phyloP scores from a whole-genome alignment of 345 rosid genomes.

The Syzygium aqueum region DNA sequence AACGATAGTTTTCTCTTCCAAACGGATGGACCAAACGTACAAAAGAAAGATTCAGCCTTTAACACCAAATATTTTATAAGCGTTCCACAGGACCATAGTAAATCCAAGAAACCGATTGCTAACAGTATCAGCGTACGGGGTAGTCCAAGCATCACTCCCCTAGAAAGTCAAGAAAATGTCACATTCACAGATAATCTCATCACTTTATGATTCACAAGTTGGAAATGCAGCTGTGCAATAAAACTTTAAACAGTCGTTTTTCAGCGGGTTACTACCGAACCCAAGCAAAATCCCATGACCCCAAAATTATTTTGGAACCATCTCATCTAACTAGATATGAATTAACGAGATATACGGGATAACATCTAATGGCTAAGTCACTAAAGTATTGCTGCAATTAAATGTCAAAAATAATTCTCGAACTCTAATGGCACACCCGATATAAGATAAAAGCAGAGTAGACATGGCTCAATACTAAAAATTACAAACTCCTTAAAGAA shows the following conservation, averaged over 20 bases:
- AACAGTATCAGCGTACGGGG: background rate
- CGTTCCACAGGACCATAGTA: background rate
- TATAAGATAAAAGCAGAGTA: background rate
- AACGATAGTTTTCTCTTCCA: no score
- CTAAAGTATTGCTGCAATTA: background rate
- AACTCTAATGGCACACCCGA: background rate
- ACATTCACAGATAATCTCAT: background rate
- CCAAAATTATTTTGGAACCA: background rate
- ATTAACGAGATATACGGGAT: background rate
- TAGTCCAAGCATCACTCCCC: background rate
- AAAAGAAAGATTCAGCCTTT: no score
- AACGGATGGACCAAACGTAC: no score
- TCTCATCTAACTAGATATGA: background rate
- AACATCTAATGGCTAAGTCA: background rate
- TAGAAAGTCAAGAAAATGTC: background rate
- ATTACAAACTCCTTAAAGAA: background rate
- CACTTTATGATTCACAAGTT: background rate
- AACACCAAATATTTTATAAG: no score
- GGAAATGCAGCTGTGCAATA: background rate
- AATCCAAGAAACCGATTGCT: background rate
- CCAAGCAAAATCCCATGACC: background rate
- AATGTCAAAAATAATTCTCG: background rate
- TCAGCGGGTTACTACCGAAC: background rate
- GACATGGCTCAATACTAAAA: background rate
- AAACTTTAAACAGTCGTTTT: background rate